Base-by-base conservation (phyloP, 345 rosid species). In the Carallia pectinifolia region DNA sequence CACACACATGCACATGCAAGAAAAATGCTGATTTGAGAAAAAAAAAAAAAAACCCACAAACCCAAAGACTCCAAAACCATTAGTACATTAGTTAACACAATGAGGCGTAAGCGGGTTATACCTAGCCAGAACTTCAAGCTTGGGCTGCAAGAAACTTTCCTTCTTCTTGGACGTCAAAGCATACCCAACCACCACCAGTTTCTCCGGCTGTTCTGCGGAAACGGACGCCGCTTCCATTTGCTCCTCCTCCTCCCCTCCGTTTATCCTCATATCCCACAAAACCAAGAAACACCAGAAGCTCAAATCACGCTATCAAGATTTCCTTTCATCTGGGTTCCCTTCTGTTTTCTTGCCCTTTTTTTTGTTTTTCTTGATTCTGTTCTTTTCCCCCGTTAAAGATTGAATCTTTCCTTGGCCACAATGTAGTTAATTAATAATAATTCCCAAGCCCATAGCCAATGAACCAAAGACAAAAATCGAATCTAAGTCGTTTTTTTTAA, bases 141-240 rank as follows among this genome's bases (percentile, higher is more conserved):
- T 82, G 55, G 98, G 98, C 78, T 88, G 92, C 87, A 93, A 81
- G 77, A 93, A 93, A 80, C 98, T 88, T 81, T 85, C 86, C 80
- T 79, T 91, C 87, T 93, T 93, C 92, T 93, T 93, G 5, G 85
- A 76, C 58, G 96, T 93, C 73, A 93, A 86, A 75, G 98, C 97
- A 69, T 93, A 89, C 19, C 98, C 98, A 27, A 93, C 97, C 50
- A 76, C 75, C 54, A 88, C 88, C 67, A 81, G 80, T 68, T 68
- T 78, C 68, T 79, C 83, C 15, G 71, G 78, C 71, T 61, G 79
- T 1, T 61, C 82, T 6, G 50, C 27, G 2, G 67, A 36, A 39
- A 39, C 13, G 53, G 81, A 38, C 65, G 23, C n/a, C 66, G 74
- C 7, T 68, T 60, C 47, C 19, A 53, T 71, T 17, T 76, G 83